Evolutionary conservation across 208 protist genomes (phyloP).

Genomic region (Acanthamoeba triangularis): DNA sequence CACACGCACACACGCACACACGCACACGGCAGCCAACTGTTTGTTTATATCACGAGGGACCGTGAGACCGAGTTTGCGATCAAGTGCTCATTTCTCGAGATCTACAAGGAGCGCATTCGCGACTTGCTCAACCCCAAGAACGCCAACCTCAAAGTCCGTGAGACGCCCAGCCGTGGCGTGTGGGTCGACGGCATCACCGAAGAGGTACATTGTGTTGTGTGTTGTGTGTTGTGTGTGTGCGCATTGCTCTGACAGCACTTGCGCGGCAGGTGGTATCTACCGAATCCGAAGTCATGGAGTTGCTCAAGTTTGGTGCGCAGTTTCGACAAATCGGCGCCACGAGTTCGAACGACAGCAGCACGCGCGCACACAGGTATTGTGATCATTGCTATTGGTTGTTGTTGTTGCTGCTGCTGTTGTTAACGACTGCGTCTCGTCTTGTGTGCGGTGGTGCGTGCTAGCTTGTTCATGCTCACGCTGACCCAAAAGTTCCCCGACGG

Average conservation of each 20-base stretch:
- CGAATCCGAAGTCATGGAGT: slow-evolving; percentile 41
- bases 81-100: slow-evolving; percentile 69
- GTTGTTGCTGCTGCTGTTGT: not conserved
- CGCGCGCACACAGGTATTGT: slow-evolving; percentile 23
- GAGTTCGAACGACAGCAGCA: slow-evolving; percentile 19
- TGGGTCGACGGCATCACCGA: slow-evolving; percentile 95
- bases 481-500: slow-evolving; percentile 55
- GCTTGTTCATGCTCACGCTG: slow-evolving; percentile 61
- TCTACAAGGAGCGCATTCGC: slow-evolving; percentile 69
- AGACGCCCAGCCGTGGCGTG: slow-evolving; percentile 94
- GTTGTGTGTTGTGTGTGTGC: not conserved
- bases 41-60: slow-evolving; percentile 24
- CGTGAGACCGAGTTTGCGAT: slow-evolving; percentile 2
- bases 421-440: too few relatives aligned
- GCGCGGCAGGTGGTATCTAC: not conserved
- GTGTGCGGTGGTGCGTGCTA: not conserved
- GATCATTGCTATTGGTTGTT: too few relatives aligned
- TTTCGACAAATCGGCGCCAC: slow-evolving; percentile 28
- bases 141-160: slow-evolving; percentile 93
- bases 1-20: not conserved
- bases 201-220: not conserved
- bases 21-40: not conserved
- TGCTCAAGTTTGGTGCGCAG: slow-evolving; percentile 46
- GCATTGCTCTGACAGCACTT: not conserved
- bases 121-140: slow-evolving; percentile 90